Evolutionary conservation across 73 alveolate genomes (phyloP).

Genomic region (Tetrahymena borealis): DNA sequence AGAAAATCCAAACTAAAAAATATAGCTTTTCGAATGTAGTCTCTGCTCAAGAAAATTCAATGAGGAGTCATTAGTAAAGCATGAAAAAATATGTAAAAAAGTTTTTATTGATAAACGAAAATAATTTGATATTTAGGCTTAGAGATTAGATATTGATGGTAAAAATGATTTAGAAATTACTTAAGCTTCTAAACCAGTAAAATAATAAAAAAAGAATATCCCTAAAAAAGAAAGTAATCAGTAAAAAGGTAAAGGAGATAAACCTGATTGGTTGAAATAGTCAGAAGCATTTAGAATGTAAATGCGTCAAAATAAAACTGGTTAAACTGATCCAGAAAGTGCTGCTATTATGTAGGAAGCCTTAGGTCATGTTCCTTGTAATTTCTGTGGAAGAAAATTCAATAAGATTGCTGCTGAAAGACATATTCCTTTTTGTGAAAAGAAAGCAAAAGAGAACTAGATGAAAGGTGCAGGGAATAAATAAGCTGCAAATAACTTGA

Average conservation of each 20-base stretch:
- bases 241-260: background rate
- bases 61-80: background rate
- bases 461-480: constrained; percentile 14
- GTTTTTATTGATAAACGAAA: background rate
- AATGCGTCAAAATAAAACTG: background rate
- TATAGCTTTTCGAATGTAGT: background rate
- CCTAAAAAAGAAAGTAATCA: background rate
- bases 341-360: background rate
- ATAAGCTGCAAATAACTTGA: background rate
- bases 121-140: background rate
- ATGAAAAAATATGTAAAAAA: background rate
- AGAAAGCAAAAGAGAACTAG: constrained; percentile 36
- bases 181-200: background rate
- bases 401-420: constrained; percentile 49
- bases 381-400: constrained; percentile 51
- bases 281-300: background rate
- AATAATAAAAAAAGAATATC: background rate
- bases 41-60: background rate
- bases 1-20: too few species aligned
- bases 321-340: background rate
- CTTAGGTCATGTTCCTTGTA: constrained; percentile 38
- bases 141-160: background rate
- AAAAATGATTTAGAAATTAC: background rate
- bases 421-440: constrained; percentile 55
- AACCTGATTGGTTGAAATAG: background rate